Conservation (phyloP, 169 alveolate species). For the Eimeria sp. region DNA sequence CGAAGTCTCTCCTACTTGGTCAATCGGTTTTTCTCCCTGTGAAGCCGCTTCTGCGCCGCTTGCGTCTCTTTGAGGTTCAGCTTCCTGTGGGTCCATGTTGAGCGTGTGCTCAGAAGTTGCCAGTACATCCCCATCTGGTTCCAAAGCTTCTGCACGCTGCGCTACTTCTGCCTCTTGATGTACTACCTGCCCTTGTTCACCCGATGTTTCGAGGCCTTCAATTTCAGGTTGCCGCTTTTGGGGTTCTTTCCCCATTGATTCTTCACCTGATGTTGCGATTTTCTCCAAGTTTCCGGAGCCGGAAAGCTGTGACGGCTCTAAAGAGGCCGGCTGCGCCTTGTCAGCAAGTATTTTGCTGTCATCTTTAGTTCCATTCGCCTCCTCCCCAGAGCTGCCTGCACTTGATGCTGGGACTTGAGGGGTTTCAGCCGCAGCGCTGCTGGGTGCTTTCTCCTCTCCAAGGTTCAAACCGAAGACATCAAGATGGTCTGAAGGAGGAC, state of each 20-base stretch:
- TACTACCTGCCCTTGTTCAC: background rate
- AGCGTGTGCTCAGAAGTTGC: background rate
- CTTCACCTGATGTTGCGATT: background rate
- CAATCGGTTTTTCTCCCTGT: background rate
- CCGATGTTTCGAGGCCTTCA: background rate
- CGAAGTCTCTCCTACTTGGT: background rate
- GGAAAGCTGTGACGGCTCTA: background rate
- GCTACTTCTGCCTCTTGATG: background rate
- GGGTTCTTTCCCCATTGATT: background rate
- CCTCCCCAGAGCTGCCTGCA: background rate
- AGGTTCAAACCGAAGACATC: background rate
- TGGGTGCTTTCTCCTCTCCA: background rate
- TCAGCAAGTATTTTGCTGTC: slow-evolving; percentile 13
- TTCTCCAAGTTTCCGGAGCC: background rate
- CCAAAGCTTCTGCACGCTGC: background rate
- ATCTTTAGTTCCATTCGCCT: background rate
- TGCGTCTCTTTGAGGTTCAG: background rate
- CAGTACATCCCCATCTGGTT: background rate
- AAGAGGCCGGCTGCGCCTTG: background rate
- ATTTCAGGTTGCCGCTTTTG: background rate
- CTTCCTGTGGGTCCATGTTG: background rate
- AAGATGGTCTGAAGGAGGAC: background rate
- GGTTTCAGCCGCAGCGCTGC: background rate
- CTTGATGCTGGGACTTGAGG: background rate
- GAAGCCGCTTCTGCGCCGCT: background rate